A percentile compares a stretch with the other conserved stretches of the same genome.
Conservation (phyloP, 2,329 filamentous ascomycete species). For the Trichoderma sp. region DNA sequence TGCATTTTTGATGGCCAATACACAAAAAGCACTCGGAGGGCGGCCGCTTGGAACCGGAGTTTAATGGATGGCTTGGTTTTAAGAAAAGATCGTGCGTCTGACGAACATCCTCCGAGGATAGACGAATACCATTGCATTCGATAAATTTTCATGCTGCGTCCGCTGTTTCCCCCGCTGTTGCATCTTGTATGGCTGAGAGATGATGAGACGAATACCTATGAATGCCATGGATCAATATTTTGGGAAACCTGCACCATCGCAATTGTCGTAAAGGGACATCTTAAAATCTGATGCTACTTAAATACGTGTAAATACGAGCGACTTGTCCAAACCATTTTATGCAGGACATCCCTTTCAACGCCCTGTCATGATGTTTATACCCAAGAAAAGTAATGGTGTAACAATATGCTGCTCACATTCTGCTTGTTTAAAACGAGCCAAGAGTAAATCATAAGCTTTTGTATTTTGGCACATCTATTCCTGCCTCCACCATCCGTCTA, state of each 20-base stretch:
- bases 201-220: conserved; percentile 9
- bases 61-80: conserved; percentile 49
- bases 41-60: conserved; percentile 50
- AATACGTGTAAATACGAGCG: background rate
- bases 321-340: background rate
- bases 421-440: background rate
- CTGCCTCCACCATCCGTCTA: conserved; percentile 34
- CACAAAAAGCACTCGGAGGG: conserved; percentile 43
- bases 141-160: conserved; percentile 28
- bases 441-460: conserved; percentile 13
- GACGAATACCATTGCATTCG: conserved; percentile 48
- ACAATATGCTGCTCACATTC: background rate
- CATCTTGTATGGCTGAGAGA: background rate
- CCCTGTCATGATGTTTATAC: background rate
- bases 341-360: background rate
- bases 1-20: conserved; percentile 37
- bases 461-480: conserved; percentile 21
- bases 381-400: no score
- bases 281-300: background rate
- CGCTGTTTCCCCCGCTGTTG: background rate
- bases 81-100: conserved; percentile 45
- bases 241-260: background rate
- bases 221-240: background rate
- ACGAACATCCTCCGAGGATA: conserved; percentile 47
- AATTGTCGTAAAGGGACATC: background rate